Conservation (phyloP, 2,329 filamentous ascomycete species). For the Venturia effusa region DNA sequence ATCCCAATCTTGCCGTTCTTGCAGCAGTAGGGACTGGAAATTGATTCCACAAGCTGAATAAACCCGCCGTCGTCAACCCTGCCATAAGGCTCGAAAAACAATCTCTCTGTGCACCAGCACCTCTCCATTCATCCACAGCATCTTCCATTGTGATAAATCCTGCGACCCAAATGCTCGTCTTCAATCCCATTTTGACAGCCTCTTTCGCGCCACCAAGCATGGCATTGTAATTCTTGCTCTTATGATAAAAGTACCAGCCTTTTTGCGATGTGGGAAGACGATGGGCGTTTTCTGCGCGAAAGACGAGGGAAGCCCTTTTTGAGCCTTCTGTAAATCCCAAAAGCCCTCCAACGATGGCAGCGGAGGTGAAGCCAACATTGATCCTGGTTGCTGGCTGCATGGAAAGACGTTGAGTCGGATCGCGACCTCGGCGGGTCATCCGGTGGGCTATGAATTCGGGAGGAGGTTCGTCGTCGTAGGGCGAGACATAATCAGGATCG, state of each 20-base stretch:
- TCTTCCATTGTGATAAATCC: conserved; percentile 77
- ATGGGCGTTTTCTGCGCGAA: conserved; percentile 93
- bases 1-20: conserved; percentile 63
- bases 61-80: conserved; percentile 71
- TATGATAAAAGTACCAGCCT: conserved; percentile 98
- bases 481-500: conserved; percentile 1
- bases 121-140: conserved; percentile 60
- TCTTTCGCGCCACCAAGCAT: conserved; percentile 69
- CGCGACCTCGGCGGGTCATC: neutral
- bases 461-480: neutral
- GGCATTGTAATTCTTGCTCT: conserved; percentile 84
- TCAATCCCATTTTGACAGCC: conserved; percentile 62
- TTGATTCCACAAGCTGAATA: conserved; percentile 76
- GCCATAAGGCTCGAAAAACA: conserved; percentile 72
- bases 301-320: conserved; percentile 65
- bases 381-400: conserved; percentile 56
- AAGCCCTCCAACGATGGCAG: conserved; percentile 56
- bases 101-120: conserved; percentile 45
- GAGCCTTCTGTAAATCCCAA: conserved; percentile 65
- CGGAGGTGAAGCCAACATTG: conserved; percentile 50
- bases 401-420: conserved; percentile 37
- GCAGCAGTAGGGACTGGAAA: conserved; percentile 57
- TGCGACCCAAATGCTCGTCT: conserved; percentile 60
- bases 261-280: conserved; percentile 71
- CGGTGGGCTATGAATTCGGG: conserved; percentile 4